Evolutionary conservation across 257 asterid species (phyloP).

Genomic region (Solanum sejunctum): DNA sequence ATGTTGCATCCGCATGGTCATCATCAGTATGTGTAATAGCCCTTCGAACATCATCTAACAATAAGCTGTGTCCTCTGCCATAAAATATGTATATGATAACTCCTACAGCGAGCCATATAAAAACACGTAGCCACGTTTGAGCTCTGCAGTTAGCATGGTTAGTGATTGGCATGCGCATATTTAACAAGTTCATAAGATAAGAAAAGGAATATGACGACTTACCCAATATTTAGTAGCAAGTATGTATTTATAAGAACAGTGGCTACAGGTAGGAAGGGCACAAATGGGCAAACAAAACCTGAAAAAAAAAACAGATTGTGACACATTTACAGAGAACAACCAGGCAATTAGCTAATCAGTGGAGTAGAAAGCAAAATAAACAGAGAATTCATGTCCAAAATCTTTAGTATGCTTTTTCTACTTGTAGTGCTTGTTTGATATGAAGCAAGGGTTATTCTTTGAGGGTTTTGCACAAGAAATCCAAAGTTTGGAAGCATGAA

Average conservation of each 20-base stretch:
- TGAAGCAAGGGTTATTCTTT: background rate
- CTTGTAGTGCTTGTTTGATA: background rate
- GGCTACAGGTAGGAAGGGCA: conserved; percentile 19
- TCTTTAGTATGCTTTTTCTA: background rate
- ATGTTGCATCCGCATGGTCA: background rate
- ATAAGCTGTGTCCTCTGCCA: conserved; percentile 24
- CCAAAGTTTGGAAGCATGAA: background rate
- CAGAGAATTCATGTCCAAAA: background rate
- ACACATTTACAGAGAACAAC: background rate
- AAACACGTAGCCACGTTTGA: conserved; percentile 23
- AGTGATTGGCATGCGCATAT: background rate
- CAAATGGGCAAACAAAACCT: conserved; percentile 29
- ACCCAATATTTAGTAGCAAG: conserved; percentile 24
- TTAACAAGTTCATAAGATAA: background rate
- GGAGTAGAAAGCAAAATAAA: background rate
- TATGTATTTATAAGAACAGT: conserved; percentile 19
- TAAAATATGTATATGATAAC: conserved; percentile 16
- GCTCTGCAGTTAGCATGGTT: conserved; percentile 2
- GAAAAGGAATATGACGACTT: background rate
- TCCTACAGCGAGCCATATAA: conserved; percentile 19
- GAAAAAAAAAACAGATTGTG: background rate
- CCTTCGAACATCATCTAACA: background rate
- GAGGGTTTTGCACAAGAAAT: background rate
- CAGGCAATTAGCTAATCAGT: background rate
- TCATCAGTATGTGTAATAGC: background rate